Evolutionary conservation across 495 filamentous ascomycete species (phyloP).

Genomic region (Stereocaulon alpinum): DNA sequence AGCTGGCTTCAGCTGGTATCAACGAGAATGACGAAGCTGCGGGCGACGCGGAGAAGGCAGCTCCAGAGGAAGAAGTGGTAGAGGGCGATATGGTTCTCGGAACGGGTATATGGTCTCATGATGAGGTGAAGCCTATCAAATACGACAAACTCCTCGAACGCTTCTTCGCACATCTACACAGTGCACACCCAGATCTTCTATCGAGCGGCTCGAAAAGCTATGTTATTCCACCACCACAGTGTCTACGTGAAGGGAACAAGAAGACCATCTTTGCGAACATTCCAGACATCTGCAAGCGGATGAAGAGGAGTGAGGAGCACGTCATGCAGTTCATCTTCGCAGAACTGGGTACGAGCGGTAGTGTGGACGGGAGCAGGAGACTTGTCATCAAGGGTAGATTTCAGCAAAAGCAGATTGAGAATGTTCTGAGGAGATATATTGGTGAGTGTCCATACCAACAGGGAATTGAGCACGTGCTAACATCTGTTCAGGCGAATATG

Average conservation of each 20-base stretch:
- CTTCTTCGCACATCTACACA: constrained; percentile 86
- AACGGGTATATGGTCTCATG: constrained; percentile 88
- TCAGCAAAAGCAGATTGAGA: constrained; percentile 97
- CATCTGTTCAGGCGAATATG: constrained; percentile 68
- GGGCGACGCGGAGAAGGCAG: constrained; percentile 38
- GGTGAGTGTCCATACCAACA: constrained; percentile 44
- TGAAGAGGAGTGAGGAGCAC: constrained; percentile 97
- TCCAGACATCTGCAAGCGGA: constrained; percentile 77
- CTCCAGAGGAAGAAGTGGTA: constrained; percentile 40
- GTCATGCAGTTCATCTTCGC: constrained; percentile 95
- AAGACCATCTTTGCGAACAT: constrained; percentile 99
- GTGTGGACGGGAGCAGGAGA: constrained; percentile 82
- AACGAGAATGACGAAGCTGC: constrained; percentile 33
- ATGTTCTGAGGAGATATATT: constrained; percentile 86
- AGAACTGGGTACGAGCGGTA: constrained; percentile 92
- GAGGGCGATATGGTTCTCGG: constrained; percentile 79
- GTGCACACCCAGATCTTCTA: constrained; percentile 88
- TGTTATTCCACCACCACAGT: constrained; percentile 99
- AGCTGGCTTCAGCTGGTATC: constrained; percentile 67
- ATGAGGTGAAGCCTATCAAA: constrained; percentile 60
- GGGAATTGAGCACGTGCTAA: constrained; percentile 22
- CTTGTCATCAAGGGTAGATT: constrained; percentile 98
- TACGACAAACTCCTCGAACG: constrained; percentile 77
- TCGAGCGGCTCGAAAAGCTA: constrained; percentile 83
- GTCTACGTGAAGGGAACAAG: constrained; percentile 98